Percentiles rank a stretch among this genome's conserved stretches.
Evolutionary conservation across 2,329 filamentous ascomycete species (phyloP).

Genomic region (Talaromyces funiculosus): DNA sequence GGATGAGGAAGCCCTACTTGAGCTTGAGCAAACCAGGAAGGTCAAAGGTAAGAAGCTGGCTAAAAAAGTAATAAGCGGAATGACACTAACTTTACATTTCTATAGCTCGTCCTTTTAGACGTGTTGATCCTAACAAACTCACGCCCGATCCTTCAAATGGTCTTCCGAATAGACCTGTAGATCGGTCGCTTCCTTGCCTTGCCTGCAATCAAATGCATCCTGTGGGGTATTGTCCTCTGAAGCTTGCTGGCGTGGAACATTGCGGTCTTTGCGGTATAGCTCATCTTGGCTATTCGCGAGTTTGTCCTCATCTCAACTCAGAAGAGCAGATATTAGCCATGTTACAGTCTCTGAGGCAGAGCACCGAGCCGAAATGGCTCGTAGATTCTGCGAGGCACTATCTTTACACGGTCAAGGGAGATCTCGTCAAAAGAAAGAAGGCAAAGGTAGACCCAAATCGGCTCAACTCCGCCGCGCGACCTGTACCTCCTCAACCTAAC

Average conservation of each 20-base stretch:
- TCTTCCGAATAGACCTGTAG: not conserved
- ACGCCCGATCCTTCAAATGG: not conserved
- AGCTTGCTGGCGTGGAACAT: constrained; percentile 53
- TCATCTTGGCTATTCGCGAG: constrained; percentile 52
- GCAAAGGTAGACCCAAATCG: constrained; percentile 16
- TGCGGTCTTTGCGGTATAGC: constrained; percentile 61
- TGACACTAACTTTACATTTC: constrained; percentile 11
- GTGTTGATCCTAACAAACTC: constrained; percentile 23
- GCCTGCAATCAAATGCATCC: constrained; percentile 53
- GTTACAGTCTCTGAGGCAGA: constrained; percentile 56
- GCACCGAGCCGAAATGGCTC: constrained; percentile 50
- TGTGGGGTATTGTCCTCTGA: constrained; percentile 56
- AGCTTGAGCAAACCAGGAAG: constrained; percentile 23
- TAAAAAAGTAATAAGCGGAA: not conserved
- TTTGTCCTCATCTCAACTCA: constrained; percentile 58
- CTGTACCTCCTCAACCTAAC: not conserved
- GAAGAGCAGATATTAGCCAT: constrained; percentile 60
- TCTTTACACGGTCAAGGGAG: constrained; percentile 51
- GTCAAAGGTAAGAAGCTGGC: constrained; percentile 18
- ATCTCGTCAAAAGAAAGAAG: constrained; percentile 49
- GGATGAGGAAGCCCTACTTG: constrained; percentile 18
- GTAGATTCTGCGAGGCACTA: constrained; percentile 53
- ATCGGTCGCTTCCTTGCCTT: constrained; percentile 36
- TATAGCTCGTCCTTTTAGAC: constrained; percentile 35
- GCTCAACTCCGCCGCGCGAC: not conserved